These are phyloP conservation scores for Boletus pseudopeckii DNA, from an alignment of 768 basidiomycete species.

Conservation along the genomic window DNA sequence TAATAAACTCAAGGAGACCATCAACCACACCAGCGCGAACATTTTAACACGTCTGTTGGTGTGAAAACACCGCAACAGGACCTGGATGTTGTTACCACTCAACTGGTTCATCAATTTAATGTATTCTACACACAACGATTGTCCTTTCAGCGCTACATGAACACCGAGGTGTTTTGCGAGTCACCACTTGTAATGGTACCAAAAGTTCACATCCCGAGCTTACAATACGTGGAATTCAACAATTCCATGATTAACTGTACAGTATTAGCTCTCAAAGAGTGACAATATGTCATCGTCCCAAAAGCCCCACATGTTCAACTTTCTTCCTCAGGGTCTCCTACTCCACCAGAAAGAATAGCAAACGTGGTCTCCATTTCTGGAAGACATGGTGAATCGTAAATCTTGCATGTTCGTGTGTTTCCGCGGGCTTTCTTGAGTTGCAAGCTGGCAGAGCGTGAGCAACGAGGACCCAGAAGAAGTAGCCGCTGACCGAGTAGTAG, in stretches of 20 bases:
- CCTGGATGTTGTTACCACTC: slow-evolving; percentile 37
- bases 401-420: slow-evolving; percentile 90
- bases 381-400: slow-evolving; percentile 96
- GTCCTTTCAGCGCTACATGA: not conserved
- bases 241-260: slow-evolving; percentile 5
- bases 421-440: slow-evolving; percentile 92
- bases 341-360: slow-evolving; percentile 86
- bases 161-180: not conserved
- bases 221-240: slow-evolving; percentile 16
- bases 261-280: not conserved
- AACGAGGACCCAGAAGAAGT: not conserved
- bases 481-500: slow-evolving; percentile 77
- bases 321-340: slow-evolving; percentile 93
- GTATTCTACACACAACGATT: slow-evolving; percentile 15
- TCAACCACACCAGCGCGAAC: slow-evolving; percentile 78
- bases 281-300: not conserved
- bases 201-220: not conserved
- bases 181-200: not conserved
- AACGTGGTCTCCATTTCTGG: slow-evolving; percentile 97
- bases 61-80: slow-evolving; percentile 26
- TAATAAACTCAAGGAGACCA: slow-evolving; percentile 70
- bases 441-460: slow-evolving; percentile 45
- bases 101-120: slow-evolving; percentile 40
- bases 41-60: slow-evolving; percentile 87
- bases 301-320: slow-evolving; percentile 32